Evolutionary conservation across 2,329 filamentous ascomycete species (phyloP).

Genomic region (Fusarium sp.): DNA sequence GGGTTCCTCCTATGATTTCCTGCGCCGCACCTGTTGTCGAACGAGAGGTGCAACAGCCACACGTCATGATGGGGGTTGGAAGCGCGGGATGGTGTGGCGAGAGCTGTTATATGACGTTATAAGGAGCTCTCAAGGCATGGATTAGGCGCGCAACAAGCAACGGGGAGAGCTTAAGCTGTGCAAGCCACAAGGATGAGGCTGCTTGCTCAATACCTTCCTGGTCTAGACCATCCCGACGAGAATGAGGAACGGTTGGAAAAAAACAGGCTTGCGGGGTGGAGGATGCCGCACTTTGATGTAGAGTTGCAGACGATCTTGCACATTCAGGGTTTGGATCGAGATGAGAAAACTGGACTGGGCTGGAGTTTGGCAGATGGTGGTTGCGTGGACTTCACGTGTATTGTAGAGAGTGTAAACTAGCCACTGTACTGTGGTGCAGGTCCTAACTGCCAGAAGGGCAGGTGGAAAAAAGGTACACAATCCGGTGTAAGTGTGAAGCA

Average conservation of each 20-base stretch:
- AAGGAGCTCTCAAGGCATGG: constrained; percentile 26
- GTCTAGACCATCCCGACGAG: constrained; percentile 9
- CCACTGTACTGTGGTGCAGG: constrained; percentile 2
- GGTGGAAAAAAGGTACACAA: constrained; percentile 5
- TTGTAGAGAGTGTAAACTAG: neutral
- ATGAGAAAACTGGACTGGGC: constrained; percentile 32
- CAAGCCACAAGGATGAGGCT: constrained; percentile 31
- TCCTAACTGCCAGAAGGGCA: constrained; percentile 3
- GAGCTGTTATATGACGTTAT: constrained; percentile 45
- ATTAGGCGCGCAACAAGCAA: constrained; percentile 12
- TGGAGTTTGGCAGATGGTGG: constrained; percentile 5
- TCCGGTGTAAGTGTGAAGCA: constrained; percentile 6
- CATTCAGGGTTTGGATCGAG: constrained; percentile 36
- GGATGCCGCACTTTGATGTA: constrained; percentile 24
- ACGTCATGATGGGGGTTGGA: constrained; percentile 47
- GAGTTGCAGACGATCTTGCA: constrained; percentile 33
- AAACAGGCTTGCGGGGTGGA: constrained; percentile 43
- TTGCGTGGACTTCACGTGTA: constrained; percentile 23
- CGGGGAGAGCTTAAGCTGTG: constrained; percentile 22
- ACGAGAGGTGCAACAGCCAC: constrained; percentile 41
- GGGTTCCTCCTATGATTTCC: constrained; percentile 31
- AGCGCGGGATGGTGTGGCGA: constrained; percentile 41
- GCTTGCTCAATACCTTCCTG: constrained; percentile 7
- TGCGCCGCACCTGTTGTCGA: constrained; percentile 35
- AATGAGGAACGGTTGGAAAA: constrained; percentile 22